These are phyloP conservation scores for Niebla homalea DNA, from an alignment of 495 filamentous ascomycete species.

Conservation along the genomic window DNA sequence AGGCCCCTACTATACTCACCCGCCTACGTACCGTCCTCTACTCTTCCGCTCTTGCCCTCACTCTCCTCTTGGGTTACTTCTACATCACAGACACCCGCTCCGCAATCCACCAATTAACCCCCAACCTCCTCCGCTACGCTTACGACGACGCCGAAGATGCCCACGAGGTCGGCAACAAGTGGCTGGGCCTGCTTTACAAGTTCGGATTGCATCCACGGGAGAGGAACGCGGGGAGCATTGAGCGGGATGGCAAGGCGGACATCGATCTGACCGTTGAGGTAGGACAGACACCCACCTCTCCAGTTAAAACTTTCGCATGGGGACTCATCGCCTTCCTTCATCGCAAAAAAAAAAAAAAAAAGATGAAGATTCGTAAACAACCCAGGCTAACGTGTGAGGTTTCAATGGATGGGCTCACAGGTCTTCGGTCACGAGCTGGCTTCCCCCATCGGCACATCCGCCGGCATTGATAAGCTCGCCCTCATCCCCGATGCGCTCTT, in stretches of 20 bases:
- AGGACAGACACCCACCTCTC: no score
- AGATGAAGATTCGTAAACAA: no score
- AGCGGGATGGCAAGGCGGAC: slow-evolving; percentile 31
- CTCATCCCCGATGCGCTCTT: slow-evolving; percentile 75
- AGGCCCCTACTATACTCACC: background rate
- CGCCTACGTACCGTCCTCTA: slow-evolving; percentile 38
- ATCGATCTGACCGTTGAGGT: slow-evolving; percentile 11
- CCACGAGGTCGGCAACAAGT: slow-evolving; percentile 60
- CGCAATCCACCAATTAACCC: slow-evolving; percentile 60
- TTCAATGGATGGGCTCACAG: slow-evolving; percentile 15
- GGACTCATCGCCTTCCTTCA: no score
- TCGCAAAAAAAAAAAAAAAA: no score
- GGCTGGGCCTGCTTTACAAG: slow-evolving; percentile 41
- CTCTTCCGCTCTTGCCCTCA: slow-evolving; percentile 40
- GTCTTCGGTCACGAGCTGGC: slow-evolving; percentile 68
- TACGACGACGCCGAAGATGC: slow-evolving; percentile 84
- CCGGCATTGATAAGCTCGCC: slow-evolving; percentile 86
- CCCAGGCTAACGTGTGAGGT: no score
- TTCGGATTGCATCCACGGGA: slow-evolving; percentile 61
- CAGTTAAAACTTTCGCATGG: no score
- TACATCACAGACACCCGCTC: slow-evolving; percentile 88
- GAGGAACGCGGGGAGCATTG: slow-evolving; percentile 40
- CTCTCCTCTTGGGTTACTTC: slow-evolving; percentile 44
- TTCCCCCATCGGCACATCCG: slow-evolving; percentile 85
- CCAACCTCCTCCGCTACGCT: slow-evolving; percentile 55